These are phyloP conservation scores for Serpula lacrymans DNA, from an alignment of 768 basidiomycete genomes.

Conservation along the genomic window DNA sequence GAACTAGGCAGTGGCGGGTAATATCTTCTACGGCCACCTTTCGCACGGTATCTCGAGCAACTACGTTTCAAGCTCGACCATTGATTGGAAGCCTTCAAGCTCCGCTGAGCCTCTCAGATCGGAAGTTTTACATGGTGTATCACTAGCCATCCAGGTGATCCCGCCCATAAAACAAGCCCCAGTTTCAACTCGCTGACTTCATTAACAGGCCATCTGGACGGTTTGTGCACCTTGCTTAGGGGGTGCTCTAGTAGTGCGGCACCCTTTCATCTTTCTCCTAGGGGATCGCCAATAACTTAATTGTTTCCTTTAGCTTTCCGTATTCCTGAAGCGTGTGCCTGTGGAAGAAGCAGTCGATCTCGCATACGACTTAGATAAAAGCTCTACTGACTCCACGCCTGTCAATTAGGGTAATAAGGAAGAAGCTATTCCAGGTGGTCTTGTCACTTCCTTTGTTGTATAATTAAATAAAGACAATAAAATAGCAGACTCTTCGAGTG, in stretches of 20 bases:
- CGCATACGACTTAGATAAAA: too few species aligned
- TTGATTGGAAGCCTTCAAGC: constrained; percentile 52
- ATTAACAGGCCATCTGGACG: constrained; percentile 63
- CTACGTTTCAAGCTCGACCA: constrained; percentile 42
- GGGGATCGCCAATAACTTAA: not conserved
- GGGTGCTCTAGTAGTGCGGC: constrained; percentile 55
- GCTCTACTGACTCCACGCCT: too few species aligned
- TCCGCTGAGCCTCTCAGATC: constrained; percentile 47
- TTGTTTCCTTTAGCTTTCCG: constrained; percentile 19
- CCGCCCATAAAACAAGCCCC: constrained; percentile 4
- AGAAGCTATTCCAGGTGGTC: too few species aligned
- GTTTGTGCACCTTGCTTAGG: constrained; percentile 69
- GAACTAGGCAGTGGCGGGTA: constrained; percentile 68
- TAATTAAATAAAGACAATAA: too few species aligned
- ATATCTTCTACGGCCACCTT: constrained; percentile 61
- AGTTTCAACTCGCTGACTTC: constrained; percentile 9
- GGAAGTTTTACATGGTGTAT: constrained; percentile 49
- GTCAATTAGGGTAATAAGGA: too few species aligned
- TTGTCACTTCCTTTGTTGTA: too few species aligned
- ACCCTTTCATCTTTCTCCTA: not conserved
- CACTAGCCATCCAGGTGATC: constrained; percentile 61
- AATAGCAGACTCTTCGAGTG: too few species aligned
- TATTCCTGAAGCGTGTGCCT: constrained; percentile 24
- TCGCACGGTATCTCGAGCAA: constrained; percentile 46
- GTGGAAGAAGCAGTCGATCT: constrained; percentile 17